Base-by-base conservation (phyloP, 345 rosid species). In the Psidium friedrichsthalianum region DNA sequence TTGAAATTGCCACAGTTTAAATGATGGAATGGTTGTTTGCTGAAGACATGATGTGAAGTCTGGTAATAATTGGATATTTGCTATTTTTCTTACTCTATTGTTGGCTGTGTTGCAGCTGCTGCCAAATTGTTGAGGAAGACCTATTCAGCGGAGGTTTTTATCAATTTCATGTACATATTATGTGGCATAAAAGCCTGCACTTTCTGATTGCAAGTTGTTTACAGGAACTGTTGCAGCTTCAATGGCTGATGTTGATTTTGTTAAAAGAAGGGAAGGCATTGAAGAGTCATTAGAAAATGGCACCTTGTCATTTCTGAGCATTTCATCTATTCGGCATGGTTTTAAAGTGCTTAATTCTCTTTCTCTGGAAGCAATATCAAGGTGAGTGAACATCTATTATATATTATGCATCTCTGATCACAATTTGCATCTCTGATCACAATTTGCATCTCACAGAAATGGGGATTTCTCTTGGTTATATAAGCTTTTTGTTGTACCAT, bases 241-340 rank as follows among this genome's bases (percentile, higher is more conserved):
- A 78, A 94, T 95, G 91, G 98, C 99, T 86, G 99, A 97, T 87
- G 83, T 92, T 90, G 99, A 97, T 90, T 97, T 97, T 90, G 96
- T 97, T 58, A 97, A 90, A 91, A 93, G 98, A 90, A 94, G 99
- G 90, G 95, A 95, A 88, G 90, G 87, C 85, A 87, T 94, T 87
- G 98, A 97, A 84, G 99, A 95, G 89, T 92, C 87, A 86, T 95
- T 97, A 57, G 99, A 97, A 92, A 98, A 97, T 90, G 99, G 99
- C 51, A 95, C 98, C 85, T 86, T 87, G 88, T 93, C 99, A 80
- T 97, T 95, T 91, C 89, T 97, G 88, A 93, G 96, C 92, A 93
- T 97, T 91, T 94, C 96, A 90, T 94, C 98, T 57, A 85, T 97
- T 52, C 91, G 81, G 83, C 95, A 95, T 88, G 98, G 99, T 69